A percentile compares a stretch with the other conserved stretches of the same genome.
These are phyloP conservation scores for Cytidiella melzeri DNA, from an alignment of 768 basidiomycete genomes.

Conservation along the genomic window DNA sequence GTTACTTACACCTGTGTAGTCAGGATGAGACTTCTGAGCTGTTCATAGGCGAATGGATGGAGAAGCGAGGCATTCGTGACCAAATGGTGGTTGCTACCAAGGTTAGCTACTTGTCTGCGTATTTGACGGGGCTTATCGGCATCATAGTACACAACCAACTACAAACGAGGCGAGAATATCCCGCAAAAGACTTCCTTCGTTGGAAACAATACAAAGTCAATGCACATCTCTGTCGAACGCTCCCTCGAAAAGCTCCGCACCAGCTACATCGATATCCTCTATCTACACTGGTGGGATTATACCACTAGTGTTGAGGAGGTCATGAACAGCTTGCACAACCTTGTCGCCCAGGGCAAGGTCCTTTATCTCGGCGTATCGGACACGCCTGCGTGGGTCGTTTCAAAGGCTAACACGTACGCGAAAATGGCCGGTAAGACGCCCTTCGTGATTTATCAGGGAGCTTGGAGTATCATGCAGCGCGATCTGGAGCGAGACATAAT, in stretches of 20 bases:
- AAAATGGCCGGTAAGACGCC: constrained; percentile 32
- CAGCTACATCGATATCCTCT: constrained; percentile 39
- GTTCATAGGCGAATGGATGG: constrained; percentile 36
- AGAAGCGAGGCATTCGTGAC: constrained; percentile 27
- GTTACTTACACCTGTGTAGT: constrained; percentile 7
- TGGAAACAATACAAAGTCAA: constrained; percentile 35
- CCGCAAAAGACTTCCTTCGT: constrained; percentile 21
- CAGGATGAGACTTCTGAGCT: constrained; percentile 28
- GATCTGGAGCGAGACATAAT: constrained; percentile 36
- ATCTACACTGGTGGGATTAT: constrained; percentile 16
- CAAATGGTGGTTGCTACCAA: constrained; percentile 26
- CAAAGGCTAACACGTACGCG: constrained; percentile 33
- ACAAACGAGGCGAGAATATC: constrained; percentile 17
- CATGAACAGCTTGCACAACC: constrained; percentile 46
- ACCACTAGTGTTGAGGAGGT: constrained; percentile 48
- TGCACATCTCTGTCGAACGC: constrained; percentile 28
- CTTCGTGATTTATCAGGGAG: constrained; percentile 30
- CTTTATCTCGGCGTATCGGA: constrained; percentile 26
- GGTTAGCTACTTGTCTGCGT: constrained; percentile 6
- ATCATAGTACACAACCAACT: constrained; percentile 14
- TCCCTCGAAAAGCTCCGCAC: constrained; percentile 38
- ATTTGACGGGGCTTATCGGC: background rate
- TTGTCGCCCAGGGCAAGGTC: constrained; percentile 47
- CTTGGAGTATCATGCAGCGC: constrained; percentile 30
- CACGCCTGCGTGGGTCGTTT: constrained; percentile 31